phyloP scores from a whole-genome alignment of 1,284 basidiomycete species.

The Fomitopsis schrenkii region DNA sequence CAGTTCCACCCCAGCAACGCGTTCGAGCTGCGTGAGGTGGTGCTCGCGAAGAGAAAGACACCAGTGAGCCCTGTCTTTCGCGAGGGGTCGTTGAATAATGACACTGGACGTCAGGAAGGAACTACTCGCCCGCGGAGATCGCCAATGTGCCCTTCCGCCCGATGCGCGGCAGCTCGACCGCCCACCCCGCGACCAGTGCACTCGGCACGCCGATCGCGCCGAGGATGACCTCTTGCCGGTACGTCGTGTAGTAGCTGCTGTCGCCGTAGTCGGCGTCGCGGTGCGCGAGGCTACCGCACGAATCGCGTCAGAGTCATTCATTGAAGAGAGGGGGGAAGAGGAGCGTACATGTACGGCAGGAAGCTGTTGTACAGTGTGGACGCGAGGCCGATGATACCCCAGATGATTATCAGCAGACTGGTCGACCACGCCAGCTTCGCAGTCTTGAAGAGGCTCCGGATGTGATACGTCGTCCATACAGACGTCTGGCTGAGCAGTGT shows the following conservation, averaged over 20 bases:
- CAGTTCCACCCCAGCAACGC: conserved; percentile 69
- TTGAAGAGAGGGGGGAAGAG: conserved; percentile 1
- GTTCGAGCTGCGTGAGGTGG: conserved; percentile 62
- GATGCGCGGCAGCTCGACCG: conserved; percentile 56
- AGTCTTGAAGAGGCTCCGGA: conserved; percentile 53
- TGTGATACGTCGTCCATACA: conserved; percentile 36
- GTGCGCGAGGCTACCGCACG: conserved; percentile 32
- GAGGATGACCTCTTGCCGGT: conserved; percentile 58
- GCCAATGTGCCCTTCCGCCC: conserved; percentile 65
- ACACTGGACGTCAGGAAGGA: conserved; percentile 31
- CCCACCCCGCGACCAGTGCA: conserved; percentile 58
- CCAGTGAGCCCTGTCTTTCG: conserved; percentile 58
- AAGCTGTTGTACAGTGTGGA: conserved; percentile 61
- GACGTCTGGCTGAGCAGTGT: conserved; percentile 33
- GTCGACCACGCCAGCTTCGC: conserved; percentile 57
- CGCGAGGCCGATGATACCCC: conserved; percentile 61
- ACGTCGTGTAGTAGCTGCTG: conserved; percentile 45
- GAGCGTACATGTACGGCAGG: conserved; percentile 38
- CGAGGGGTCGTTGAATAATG: conserved; percentile 36
- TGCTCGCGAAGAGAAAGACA: conserved; percentile 66
- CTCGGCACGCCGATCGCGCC: conserved; percentile 66
- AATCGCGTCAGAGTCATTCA: not conserved
- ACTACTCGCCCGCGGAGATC: conserved; percentile 44
- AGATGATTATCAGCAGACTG: conserved; percentile 48
- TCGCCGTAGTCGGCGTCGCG: conserved; percentile 48